Percentiles rank a stretch among this genome's conserved stretches.
Evolutionary conservation across 208 protist species (phyloP).

Genomic region (Leishmania aethiopica): DNA sequence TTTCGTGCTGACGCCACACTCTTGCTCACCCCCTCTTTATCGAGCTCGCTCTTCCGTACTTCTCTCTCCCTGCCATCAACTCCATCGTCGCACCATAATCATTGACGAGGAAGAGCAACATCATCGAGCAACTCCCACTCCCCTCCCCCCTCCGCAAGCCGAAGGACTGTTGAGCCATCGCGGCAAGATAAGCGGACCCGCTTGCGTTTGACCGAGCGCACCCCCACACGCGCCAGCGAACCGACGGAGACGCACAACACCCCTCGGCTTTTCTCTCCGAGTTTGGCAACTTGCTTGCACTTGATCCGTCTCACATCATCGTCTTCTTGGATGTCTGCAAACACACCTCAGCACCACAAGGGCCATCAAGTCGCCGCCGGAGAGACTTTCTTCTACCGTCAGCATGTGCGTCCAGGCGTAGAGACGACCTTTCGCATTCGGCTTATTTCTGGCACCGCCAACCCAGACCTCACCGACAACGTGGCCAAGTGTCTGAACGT

Average conservation of each 20-base stretch:
- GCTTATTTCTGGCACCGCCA: conserved; percentile 86
- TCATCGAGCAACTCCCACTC: background rate
- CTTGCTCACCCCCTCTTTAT: background rate
- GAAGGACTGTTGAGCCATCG: background rate
- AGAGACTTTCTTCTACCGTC: conserved; percentile 87
- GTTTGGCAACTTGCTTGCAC: background rate
- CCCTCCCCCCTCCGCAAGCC: background rate
- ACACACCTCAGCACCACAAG: conserved; percentile 34
- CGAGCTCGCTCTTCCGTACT: background rate
- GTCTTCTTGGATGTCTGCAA: conserved; percentile 14
- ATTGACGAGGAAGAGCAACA: background rate
- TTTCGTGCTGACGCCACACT: background rate
- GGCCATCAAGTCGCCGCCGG: conserved; percentile 69
- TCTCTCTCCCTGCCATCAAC: background rate
- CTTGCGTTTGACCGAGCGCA: background rate
- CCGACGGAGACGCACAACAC: background rate
- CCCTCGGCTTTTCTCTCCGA: background rate
- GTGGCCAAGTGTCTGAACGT: conserved; percentile 83
- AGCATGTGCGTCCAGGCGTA: conserved; percentile 70
- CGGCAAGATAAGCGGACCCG: background rate
- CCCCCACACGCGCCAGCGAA: background rate
- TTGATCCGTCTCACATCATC: background rate
- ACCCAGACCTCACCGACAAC: conserved; percentile 79
- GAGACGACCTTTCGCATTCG: conserved; percentile 88
- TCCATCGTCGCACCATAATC: background rate